Percentiles rank a stretch among this genome's conserved stretches.
These are phyloP conservation scores for Citrus maxima DNA, from an alignment of 345 rosid genomes.

Conservation along the genomic window DNA sequence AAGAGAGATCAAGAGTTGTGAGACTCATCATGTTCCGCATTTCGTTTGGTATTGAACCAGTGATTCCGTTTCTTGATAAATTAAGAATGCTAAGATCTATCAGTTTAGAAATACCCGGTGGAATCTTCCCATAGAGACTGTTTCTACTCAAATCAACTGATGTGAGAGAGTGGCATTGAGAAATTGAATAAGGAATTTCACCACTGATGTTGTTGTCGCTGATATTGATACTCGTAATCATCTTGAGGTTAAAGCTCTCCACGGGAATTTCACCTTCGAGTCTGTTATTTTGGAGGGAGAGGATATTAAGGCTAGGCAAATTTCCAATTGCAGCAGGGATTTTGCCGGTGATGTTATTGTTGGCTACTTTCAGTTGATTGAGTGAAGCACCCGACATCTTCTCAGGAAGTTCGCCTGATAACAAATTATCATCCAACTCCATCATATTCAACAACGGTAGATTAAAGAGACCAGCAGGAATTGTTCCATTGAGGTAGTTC, in stretches of 20 bases:
- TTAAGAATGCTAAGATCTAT: conserved; percentile 57
- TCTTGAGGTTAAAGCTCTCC: conserved; percentile 47
- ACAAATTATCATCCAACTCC: conserved; percentile 58
- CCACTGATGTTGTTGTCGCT: conserved; percentile 63
- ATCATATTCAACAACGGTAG: conserved; percentile 40
- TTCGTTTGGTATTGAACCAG: conserved; percentile 63
- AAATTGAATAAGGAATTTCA: conserved; percentile 51
- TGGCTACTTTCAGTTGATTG: conserved; percentile 40
- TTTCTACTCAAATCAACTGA: conserved; percentile 70
- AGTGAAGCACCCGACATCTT: conserved; percentile 52
- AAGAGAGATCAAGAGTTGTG: conserved; percentile 71
- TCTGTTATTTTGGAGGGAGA: conserved; percentile 51
- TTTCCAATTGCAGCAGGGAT: conserved; percentile 68
- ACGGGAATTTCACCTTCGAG: conserved; percentile 54
- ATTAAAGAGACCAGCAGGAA: conserved; percentile 71
- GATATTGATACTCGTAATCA: conserved; percentile 43
- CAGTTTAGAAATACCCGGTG: conserved; percentile 41
- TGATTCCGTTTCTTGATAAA: conserved; percentile 61
- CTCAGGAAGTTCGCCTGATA: conserved; percentile 71
- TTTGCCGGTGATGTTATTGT: conserved; percentile 58
- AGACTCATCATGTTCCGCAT: conserved; percentile 70
- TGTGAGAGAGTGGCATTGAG: conserved; percentile 40
- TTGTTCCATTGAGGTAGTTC: conserved; percentile 55
- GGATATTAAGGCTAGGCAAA: conserved; percentile 34
- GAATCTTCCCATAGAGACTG: conserved; percentile 61